Evolutionary conservation across 108 stramenopile species (phyloP).

Genomic region (Cyclotella kingstonii): DNA sequence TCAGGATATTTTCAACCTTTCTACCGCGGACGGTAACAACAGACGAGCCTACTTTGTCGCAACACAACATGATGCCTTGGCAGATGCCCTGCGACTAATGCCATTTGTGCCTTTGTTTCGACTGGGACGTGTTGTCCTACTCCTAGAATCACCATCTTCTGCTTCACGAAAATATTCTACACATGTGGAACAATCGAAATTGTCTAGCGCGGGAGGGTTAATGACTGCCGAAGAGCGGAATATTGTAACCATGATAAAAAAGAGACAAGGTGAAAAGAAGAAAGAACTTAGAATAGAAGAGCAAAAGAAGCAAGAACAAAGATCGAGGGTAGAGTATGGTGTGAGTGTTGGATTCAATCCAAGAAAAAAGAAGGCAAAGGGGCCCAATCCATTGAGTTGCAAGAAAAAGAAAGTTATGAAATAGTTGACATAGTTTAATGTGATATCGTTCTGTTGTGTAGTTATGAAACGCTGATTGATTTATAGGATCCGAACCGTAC

Average conservation of each 20-base stretch:
- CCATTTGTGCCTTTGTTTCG: constrained; percentile 65
- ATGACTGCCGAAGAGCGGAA: constrained; percentile 54
- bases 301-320: constrained; percentile 27
- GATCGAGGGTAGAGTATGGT: constrained; percentile 30
- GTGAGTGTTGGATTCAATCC: constrained; percentile 12
- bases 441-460: no score
- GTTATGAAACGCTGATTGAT: no score
- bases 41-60: constrained; percentile 61
- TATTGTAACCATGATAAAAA: constrained; percentile 49
- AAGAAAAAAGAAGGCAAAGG: constrained; percentile 59
- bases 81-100: constrained; percentile 51
- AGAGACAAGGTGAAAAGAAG: constrained; percentile 24
- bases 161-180: constrained; percentile 46
- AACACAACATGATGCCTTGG: constrained; percentile 71
- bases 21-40: constrained; percentile 39
- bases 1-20: constrained; percentile 33
- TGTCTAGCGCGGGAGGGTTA: constrained; percentile 48
- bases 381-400: constrained; percentile 81
- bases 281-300: constrained; percentile 27
- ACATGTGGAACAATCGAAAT: constrained; percentile 56
- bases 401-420: constrained; percentile 42
- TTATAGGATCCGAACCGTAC: neutral
- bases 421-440: neutral
- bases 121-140: constrained; percentile 63
- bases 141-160: constrained; percentile 76